Conservation (phyloP, 2,329 filamentous ascomycete species). For the Gnomoniopsis sp. region DNA sequence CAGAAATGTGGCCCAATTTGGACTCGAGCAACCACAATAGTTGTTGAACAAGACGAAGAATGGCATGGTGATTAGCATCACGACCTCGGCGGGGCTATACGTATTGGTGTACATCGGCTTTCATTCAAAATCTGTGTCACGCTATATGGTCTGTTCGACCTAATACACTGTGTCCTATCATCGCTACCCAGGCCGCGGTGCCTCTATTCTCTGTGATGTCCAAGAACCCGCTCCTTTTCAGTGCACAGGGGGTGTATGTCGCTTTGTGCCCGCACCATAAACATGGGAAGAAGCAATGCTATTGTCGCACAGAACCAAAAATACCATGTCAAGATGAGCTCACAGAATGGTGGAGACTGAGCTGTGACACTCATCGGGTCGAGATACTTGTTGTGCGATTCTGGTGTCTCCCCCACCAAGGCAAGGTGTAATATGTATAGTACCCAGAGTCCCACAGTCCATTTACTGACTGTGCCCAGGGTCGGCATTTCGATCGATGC, state of each 20-base stretch:
- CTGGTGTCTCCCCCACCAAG: neutral
- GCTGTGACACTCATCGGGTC: slow-evolving; percentile 1
- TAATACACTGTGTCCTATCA: too few species aligned
- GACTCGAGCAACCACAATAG: too few species aligned
- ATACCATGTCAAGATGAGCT: slow-evolving; percentile 12
- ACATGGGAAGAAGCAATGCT: neutral
- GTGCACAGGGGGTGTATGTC: neutral
- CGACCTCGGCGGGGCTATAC: too few species aligned
- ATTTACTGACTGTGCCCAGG: neutral
- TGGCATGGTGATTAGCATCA: too few species aligned
- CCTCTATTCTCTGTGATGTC: too few species aligned
- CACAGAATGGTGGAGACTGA: slow-evolving; percentile 2
- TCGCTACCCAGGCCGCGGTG: too few species aligned
- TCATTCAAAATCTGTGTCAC: too few species aligned
- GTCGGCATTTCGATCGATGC: neutral
- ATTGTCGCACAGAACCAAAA: slow-evolving; percentile 7
- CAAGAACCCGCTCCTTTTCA: too few species aligned
- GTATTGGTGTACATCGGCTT: too few species aligned
- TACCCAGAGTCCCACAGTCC: neutral
- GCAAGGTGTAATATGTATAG: neutral
- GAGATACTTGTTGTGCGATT: neutral
- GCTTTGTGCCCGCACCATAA: neutral
- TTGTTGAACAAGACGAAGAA: too few species aligned
- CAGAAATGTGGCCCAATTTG: too few species aligned
- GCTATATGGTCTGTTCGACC: too few species aligned